Evolutionary conservation across 2,329 filamentous ascomycete species (phyloP).

Genomic region (Hysterium pulicare): DNA sequence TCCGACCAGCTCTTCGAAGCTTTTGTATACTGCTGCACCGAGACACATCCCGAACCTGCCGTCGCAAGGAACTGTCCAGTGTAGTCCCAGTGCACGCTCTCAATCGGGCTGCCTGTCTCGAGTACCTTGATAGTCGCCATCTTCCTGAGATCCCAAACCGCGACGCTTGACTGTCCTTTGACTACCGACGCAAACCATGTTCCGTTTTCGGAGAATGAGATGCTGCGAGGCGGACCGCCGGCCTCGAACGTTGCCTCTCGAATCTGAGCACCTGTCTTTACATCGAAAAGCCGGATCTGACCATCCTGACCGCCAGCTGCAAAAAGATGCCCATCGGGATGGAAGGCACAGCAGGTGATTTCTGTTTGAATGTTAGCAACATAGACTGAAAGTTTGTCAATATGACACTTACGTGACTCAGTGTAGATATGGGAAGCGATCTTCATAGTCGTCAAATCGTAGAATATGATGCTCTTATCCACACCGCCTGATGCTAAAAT

Average conservation of each 20-base stretch:
- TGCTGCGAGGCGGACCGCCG: conserved; percentile 64
- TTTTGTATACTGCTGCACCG: conserved; percentile 88
- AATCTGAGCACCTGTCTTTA: conserved; percentile 72
- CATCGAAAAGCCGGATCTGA: conserved; percentile 84
- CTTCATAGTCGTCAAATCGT: conserved; percentile 68
- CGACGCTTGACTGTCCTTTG: conserved; percentile 72
- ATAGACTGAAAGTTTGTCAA: not conserved
- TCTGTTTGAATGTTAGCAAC: conserved; percentile 48
- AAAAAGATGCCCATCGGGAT: conserved; percentile 93
- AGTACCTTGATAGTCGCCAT: conserved; percentile 78
- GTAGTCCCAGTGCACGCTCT: conserved; percentile 85
- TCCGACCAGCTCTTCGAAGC: conserved; percentile 84
- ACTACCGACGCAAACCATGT: conserved; percentile 88
- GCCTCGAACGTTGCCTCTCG: conserved; percentile 70
- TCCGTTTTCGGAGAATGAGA: conserved; percentile 93
- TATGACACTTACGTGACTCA: conserved; percentile 64
- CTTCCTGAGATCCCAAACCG: conserved; percentile 90
- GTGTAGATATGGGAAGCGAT: conserved; percentile 76
- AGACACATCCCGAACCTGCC: conserved; percentile 73
- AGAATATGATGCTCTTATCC: conserved; percentile 90
- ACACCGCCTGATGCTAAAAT: conserved; percentile 82
- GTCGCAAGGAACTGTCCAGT: conserved; percentile 89
- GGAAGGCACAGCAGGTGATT: conserved; percentile 77
- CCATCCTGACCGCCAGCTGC: conserved; percentile 77
- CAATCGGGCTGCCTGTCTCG: conserved; percentile 75